Base-by-base conservation (phyloP, 1,139 yeast genomes). In the Suhomyces maxii region DNA sequence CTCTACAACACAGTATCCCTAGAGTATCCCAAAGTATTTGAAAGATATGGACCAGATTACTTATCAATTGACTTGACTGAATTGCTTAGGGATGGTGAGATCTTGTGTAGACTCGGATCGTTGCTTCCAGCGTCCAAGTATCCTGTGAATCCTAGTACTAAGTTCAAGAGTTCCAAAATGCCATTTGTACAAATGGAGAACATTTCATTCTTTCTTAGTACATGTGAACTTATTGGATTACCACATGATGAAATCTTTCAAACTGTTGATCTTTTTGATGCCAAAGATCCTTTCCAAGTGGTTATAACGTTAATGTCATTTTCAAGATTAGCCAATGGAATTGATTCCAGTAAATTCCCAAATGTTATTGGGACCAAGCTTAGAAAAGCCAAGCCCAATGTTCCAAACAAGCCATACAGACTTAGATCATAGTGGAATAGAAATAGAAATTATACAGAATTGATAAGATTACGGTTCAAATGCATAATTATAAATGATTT, bases 121-220 rank as follows among this genome's bases (percentile, higher is more conserved):
- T 53, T 57, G 47, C 77, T 55, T 59, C 69, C 40, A 65, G 43
- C 41, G 0, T 32, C 51, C 10, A 71, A 51, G 55, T 63, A 30
- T 63, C 78, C 61, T 58, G 69, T 38, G 65, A 68, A 68, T 41
- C 79, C 63, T 53, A 50, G 55, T 3, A 39, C 43, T 14, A 80
- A 73, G 53, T 84, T 65, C 63, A 87, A 85, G 60, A 73, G 72
- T 41, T 81, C 90, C n/a, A 71, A 71, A 42, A 83, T 88, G 86
- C 93, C 96, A 3, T 89, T 89, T 65, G 83, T 88, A 9, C 89
- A 85, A 67, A 89, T 89, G 96, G 96, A 89, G 60, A 89, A 89
- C 58, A 88, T 89, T 36, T 83, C 89, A 37, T 79, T 82, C 51
- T 89, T 89, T 59, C 68, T 89, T 33, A 65, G 72, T 12, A 79